Base-by-base conservation (phyloP, 306 rosid genomes). In the Corylus americana region DNA sequence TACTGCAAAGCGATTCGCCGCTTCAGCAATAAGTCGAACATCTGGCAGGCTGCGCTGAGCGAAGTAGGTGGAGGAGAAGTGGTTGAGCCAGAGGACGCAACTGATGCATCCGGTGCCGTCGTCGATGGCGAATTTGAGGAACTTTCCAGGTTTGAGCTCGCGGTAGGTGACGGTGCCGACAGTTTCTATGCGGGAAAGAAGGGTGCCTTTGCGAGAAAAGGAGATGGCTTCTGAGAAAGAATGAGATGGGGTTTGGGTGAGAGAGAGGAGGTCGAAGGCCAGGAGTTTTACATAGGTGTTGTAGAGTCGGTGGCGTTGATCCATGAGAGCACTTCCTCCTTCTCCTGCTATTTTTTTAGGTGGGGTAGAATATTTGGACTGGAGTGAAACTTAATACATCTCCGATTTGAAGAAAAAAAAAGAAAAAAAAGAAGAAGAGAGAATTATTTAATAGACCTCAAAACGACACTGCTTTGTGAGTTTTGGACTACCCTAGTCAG, bases 11-110 rank as follows among this genome's bases (percentile, higher is more conserved):
- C 75, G 76, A 5, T 54, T 55, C 0, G 90, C 88, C 16, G 77
- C 18, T 4, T 77, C 71, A 49, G 91, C 91, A 27, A 89, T 77
- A 7, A 86, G 70, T 1, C 80, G 83, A 76, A 87, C 81, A 73
- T 89, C 92, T 16, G 74, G 74, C 0, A 91, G 86, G 88, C 69
- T 79, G 4, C 84, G 88, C 25, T 87, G 89, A 1, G 90, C 81
- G 54, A 86, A 77, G 77, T 74, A 87, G 22, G 92, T 86, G 5
- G 97, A 91, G 2, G 75, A 35, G 42, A 77, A 80, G 0, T 94
- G 91, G 85, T 94, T 92, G 77, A 91, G 98, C 97, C 97, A 94
- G 35, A 94, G 93, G 69, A 94, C 73, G 79, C 97, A 94, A 29
- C 50, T 78, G 80, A 94, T 70, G 84, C 86, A 82, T 8, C 80